phyloP scores from a whole-genome alignment of 176 grass and related monocot species.

The Coix lacrymajobi region DNA sequence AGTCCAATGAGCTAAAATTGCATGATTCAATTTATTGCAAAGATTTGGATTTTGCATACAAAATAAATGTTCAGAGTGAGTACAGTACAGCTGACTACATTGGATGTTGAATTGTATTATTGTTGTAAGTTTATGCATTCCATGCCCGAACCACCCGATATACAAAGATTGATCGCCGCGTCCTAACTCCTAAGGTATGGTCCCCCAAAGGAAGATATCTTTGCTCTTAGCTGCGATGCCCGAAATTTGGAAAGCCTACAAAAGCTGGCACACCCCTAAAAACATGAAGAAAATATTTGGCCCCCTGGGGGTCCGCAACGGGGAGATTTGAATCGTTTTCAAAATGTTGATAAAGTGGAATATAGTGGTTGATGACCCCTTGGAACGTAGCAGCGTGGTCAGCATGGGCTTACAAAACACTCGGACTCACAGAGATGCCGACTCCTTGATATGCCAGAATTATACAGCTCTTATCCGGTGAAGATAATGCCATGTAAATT shows the following conservation, averaged over 20 bases:
- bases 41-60: not conserved
- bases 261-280: not conserved
- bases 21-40: too few species aligned
- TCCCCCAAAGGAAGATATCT: not conserved
- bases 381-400: constrained; percentile 35
- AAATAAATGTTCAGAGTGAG: not conserved
- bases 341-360: constrained; percentile 17
- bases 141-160: too few species aligned
- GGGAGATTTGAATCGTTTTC: constrained; percentile 4
- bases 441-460: not conserved
- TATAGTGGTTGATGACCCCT: constrained; percentile 23
- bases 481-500: not conserved
- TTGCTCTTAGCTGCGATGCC: not conserved
- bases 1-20: too few species aligned
- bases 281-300: not conserved
- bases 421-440: constrained; percentile 11
- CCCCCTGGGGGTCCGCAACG: not conserved
- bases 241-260: constrained; percentile 5
- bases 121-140: not conserved
- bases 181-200: not conserved
- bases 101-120: not conserved
- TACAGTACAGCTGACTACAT: not conserved
- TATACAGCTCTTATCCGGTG: constrained; percentile 15
- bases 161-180: not conserved
- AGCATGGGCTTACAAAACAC: constrained; percentile 30